These are phyloP conservation scores for Phaeosphaeriaceae sp. DNA, from an alignment of 2,329 filamentous ascomycete genomes.

Conservation along the genomic window DNA sequence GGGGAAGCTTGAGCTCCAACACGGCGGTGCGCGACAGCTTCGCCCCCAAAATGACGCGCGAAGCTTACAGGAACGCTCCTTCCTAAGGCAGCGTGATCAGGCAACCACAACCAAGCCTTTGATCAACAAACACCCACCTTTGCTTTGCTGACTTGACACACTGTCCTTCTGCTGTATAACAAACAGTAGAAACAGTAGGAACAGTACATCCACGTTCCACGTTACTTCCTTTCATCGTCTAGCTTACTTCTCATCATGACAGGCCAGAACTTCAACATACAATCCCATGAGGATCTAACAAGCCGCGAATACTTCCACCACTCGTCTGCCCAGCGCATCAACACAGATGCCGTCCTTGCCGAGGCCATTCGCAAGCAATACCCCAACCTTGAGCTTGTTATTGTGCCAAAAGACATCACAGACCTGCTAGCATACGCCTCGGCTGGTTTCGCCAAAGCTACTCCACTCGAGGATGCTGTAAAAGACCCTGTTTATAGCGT, in stretches of 20 bases:
- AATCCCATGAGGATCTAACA: slow-evolving; percentile 43
- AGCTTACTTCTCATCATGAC: slow-evolving; percentile 26
- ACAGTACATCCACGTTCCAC: no score
- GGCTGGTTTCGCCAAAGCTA: slow-evolving; percentile 50
- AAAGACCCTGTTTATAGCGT: slow-evolving; percentile 45
- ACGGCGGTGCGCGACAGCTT: background rate
- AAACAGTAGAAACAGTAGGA: no score
- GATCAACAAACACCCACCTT: background rate
- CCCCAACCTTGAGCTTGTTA: slow-evolving; percentile 52
- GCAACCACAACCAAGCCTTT: slow-evolving; percentile 5
- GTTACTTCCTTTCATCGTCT: no score
- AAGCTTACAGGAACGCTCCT: slow-evolving; percentile 6
- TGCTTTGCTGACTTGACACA: background rate
- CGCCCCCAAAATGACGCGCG: slow-evolving; percentile 2
- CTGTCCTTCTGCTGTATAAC: no score
- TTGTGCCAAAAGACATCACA: slow-evolving; percentile 42
- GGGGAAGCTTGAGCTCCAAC: slow-evolving; percentile 2
- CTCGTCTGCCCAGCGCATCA: slow-evolving; percentile 50
- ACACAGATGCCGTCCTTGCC: slow-evolving; percentile 53
- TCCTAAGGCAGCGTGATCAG: slow-evolving; percentile 9
- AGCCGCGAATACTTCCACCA: slow-evolving; percentile 53
- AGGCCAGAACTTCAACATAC: slow-evolving; percentile 28
- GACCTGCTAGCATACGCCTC: slow-evolving; percentile 52
- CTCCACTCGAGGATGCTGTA: slow-evolving; percentile 50
- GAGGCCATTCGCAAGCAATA: slow-evolving; percentile 55